A percentile compares a stretch with the other conserved stretches of the same genome.
Evolutionary conservation across 2,329 filamentous ascomycete genomes (phyloP).

Genomic region (Purpureocillium takamizusanense): DNA sequence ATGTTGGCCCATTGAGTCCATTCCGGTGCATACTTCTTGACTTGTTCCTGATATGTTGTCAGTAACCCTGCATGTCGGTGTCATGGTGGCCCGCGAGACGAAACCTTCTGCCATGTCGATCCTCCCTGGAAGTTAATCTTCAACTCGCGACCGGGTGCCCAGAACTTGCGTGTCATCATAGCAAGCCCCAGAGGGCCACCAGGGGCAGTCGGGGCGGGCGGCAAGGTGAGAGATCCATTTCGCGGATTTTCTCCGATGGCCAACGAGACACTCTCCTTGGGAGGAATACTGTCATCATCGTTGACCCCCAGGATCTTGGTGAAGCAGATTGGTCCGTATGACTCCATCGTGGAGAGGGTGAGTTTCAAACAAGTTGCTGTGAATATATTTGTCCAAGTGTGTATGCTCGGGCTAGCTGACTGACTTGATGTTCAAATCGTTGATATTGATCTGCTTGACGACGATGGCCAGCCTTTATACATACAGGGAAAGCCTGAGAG

Average conservation of each 20-base stretch:
- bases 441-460: too few relatives aligned
- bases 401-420: too few relatives aligned
- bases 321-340: background rate
- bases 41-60: background rate
- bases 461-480: too few relatives aligned
- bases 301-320: background rate
- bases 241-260: background rate
- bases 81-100: too few relatives aligned
- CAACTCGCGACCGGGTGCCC: too few relatives aligned
- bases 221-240: background rate
- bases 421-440: too few relatives aligned
- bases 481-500: too few relatives aligned
- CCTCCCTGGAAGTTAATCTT: too few relatives aligned
- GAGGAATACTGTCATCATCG: background rate
- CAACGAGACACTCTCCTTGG: background rate
- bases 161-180: background rate
- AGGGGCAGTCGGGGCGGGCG: background rate
- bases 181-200: background rate
- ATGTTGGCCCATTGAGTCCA: background rate
- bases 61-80: too few relatives aligned
- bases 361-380: too few relatives aligned
- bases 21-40: background rate
- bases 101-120: too few relatives aligned
- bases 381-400: too few relatives aligned
- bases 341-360: background rate